phyloP scores from a whole-genome alignment of 371 early-diverging fungal genomes.

The Mortierella polycephala region DNA sequence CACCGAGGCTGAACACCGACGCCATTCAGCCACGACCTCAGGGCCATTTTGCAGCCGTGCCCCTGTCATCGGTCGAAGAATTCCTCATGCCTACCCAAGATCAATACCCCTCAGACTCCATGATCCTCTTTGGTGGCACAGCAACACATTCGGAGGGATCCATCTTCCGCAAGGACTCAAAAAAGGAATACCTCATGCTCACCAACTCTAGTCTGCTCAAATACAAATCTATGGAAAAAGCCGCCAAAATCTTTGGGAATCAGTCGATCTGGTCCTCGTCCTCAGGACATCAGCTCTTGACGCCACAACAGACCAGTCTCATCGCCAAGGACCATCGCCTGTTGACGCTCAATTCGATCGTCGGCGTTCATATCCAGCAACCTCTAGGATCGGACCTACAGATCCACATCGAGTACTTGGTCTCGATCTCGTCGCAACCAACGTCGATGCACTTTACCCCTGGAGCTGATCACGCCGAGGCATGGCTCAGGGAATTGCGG shows the following conservation, averaged over 20 bases:
- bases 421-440: constrained; percentile 39
- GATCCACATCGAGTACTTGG: constrained; percentile 38
- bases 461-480: constrained; percentile 19
- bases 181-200: constrained; percentile 42
- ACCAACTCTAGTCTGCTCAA: constrained; percentile 40
- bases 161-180: constrained; percentile 39
- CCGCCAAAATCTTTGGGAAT: constrained; percentile 45
- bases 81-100: constrained; percentile 47
- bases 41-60: constrained; percentile 30
- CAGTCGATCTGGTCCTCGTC: constrained; percentile 44
- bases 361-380: constrained; percentile 30
- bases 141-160: constrained; percentile 38
- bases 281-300: constrained; percentile 44
- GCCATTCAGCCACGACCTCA: constrained; percentile 16
- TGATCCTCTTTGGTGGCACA: constrained; percentile 44
- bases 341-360: constrained; percentile 35
- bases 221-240: constrained; percentile 50
- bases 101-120: constrained; percentile 39
- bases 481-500: constrained; percentile 35
- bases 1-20: constrained; percentile 27
- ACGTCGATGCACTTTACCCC: constrained; percentile 47
- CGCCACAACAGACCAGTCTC: constrained; percentile 40
- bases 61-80: constrained; percentile 33
- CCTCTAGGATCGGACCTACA: constrained; percentile 21
- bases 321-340: constrained; percentile 41